Evolutionary conservation across 441 rosid species (phyloP), one percentile per base, ranked within the genome.

Genomic region (Capsella rubella): DNA sequence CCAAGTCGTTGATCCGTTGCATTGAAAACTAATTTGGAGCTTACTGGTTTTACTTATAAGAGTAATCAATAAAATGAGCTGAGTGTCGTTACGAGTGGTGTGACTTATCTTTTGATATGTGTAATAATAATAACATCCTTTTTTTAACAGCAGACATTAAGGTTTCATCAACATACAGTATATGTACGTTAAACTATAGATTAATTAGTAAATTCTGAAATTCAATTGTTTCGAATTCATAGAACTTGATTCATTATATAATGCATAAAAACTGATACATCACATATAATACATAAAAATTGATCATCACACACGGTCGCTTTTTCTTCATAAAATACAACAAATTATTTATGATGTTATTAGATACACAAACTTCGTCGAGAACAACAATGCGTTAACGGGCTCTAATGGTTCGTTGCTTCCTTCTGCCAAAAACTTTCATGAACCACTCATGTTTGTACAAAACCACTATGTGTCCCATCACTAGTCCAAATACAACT

Each of bases 1-100:
- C 58, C 89, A 87, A 27, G 87, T 93, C 21, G 78, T 86, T 54
- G 75, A 93, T 71, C 96, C 96, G 42, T 70, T 42, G 63, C 54
- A 45, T 4, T 59, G 25, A 70, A 65, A 65, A 13, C 27, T 51
- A 47, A 59, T 57, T 6, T 64, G 31, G 62, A 21, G 18, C n/a
- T 66, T 73, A 13, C 9, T 67, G 13, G 25, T 69, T 56, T 9
- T 52, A 51, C 14, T 12, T 12, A 4, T 10, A 14, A 14, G 58
- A 45, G 58, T 61, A n/a, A 5, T 55, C 31, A 63, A 69, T 56
- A 69, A 69, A 61, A 61, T 64, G 62, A 51, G 47, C 4, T 64
- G 62, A 51, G 47, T 6, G 49, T 51, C 11, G 3, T 16, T 47
- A 47, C 39, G 40, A 49, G 58, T 37, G 32, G 53, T 73, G 58